Percentiles rank a stretch among this genome's conserved stretches.
Evolutionary conservation across 2,329 filamentous ascomycete genomes (phyloP).

Genomic region (Fusarium mundagurra): DNA sequence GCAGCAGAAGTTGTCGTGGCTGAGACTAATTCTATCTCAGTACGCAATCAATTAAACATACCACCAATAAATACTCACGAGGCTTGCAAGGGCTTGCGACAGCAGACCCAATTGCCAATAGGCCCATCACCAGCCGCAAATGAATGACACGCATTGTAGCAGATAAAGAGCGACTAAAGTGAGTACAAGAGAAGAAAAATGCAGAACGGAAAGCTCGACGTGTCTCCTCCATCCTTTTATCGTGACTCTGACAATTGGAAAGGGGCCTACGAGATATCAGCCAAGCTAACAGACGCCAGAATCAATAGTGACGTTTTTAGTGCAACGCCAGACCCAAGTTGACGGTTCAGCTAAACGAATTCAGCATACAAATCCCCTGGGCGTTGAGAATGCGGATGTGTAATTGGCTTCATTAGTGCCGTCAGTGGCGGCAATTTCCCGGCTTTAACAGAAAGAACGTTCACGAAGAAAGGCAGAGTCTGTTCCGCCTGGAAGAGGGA

Average conservation of each 20-base stretch:
- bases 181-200: not conserved
- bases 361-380: not conserved
- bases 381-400: accelerated
- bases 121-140: not conserved
- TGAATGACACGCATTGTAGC: not conserved
- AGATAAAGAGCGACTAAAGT: not conserved
- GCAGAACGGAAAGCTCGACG: accelerated
- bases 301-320: not conserved
- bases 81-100: not conserved
- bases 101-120: not conserved
- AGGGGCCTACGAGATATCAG: not conserved
- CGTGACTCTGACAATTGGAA: not conserved
- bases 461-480: no score
- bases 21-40: not conserved
- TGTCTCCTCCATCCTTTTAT: not conserved
- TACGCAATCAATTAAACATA: not conserved
- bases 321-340: not conserved
- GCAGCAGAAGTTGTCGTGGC: not conserved
- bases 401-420: not conserved
- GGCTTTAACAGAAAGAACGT: not conserved
- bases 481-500: no score
- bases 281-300: not conserved
- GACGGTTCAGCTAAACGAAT: not conserved
- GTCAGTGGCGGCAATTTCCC: not conserved
- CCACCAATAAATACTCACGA: not conserved